Conservation (phyloP, 192 early-diverging fungal genomes). For the Gamsiella multidivaricata region DNA sequence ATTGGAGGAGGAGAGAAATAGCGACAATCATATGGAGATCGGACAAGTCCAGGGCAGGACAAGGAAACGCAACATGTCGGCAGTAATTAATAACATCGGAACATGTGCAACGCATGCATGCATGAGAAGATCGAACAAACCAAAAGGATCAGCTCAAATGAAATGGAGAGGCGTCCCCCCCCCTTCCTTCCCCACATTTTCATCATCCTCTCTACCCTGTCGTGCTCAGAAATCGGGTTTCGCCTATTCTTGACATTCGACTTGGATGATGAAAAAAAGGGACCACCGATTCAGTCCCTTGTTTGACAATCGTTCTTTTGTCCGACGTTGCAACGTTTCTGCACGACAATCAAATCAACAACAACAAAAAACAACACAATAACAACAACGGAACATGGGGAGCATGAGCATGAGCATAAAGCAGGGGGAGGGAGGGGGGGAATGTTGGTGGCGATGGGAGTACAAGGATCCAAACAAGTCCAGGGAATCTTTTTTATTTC, state of each 20-base stretch:
- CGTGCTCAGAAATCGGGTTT: no score
- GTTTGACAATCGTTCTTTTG: not conserved
- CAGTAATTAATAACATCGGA: not conserved
- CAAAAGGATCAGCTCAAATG: not conserved
- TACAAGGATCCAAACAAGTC: no score
- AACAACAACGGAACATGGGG: no score
- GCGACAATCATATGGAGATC: not conserved
- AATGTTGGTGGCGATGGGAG: no score
- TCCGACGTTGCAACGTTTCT: not conserved
- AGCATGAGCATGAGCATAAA: no score
- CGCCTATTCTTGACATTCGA: conserved; percentile 16
- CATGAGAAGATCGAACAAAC: not conserved
- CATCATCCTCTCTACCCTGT: not conserved
- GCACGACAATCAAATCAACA: not conserved
- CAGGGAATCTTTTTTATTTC: no score
- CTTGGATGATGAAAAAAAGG: no score
- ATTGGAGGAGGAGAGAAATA: not conserved
- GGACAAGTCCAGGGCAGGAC: no score
- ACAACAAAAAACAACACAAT: not conserved
- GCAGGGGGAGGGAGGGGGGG: no score
- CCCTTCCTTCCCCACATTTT: not conserved
- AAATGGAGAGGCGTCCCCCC: not conserved
- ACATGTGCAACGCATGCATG: not conserved
- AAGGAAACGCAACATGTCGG: not conserved
- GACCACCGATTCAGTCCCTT: no score